Percentiles rank a stretch among this genome's conserved stretches.
These are phyloP conservation scores for Lepidium sativum DNA, from an alignment of 345 rosid genomes.

Conservation along the genomic window DNA sequence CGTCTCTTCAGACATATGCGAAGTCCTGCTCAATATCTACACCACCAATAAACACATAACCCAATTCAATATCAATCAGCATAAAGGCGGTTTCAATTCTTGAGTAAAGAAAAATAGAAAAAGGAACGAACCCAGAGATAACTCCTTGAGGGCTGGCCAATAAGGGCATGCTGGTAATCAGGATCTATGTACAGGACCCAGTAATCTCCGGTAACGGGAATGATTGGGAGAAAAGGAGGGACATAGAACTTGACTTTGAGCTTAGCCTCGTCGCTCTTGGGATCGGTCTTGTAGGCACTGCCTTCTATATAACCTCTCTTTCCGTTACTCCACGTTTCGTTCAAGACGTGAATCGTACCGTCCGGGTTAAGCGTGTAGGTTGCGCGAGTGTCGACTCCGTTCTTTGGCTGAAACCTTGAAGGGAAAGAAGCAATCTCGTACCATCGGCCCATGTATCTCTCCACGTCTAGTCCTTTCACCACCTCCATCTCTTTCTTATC, in stretches of 20 bases:
- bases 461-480: slow-evolving; percentile 55
- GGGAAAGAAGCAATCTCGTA: slow-evolving; percentile 91
- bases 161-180: slow-evolving; percentile 52
- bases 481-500: slow-evolving; percentile 61
- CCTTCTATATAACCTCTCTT: slow-evolving; percentile 65
- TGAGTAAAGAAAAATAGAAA: not conserved
- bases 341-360: slow-evolving; percentile 66
- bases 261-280: slow-evolving; percentile 77
- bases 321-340: slow-evolving; percentile 77
- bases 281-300: slow-evolving; percentile 62
- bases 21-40: slow-evolving; percentile 65
- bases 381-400: slow-evolving; percentile 72
- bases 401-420: slow-evolving; percentile 64
- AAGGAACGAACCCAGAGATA: slow-evolving; percentile 60
- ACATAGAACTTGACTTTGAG: slow-evolving; percentile 82
- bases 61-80: not conserved
- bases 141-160: slow-evolving; percentile 68
- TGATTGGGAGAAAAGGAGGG: slow-evolving; percentile 78
- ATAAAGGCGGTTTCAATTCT: not conserved
- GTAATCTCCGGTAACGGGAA: slow-evolving; percentile 76
- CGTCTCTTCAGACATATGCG: slow-evolving; percentile 48
- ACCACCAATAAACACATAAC: not conserved
- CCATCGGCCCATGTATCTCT: slow-evolving; percentile 88
- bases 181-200: slow-evolving; percentile 72
- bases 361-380: slow-evolving; percentile 66